A percentile compares a stretch with the other conserved stretches of the same genome.
Conservation (phyloP, 768 basidiomycete species). For the Trichaptum fuscoviolaceum region DNA sequence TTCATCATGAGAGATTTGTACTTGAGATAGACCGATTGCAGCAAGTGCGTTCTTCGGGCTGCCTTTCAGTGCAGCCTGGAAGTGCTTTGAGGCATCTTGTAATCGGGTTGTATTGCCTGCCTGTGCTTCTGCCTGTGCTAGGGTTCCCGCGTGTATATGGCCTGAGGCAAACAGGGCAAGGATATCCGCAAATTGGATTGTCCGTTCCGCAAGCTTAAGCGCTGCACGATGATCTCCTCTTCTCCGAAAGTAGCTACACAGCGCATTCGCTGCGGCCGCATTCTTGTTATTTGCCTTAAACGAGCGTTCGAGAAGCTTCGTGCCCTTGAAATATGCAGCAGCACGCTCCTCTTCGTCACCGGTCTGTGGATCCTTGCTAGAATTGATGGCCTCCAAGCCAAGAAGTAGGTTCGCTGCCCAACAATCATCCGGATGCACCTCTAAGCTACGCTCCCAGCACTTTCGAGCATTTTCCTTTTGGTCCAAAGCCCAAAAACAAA, state of each 20-base stretch:
- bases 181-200: conserved; percentile 91
- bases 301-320: conserved; percentile 66
- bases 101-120: conserved; percentile 17
- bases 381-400: conserved; percentile 82
- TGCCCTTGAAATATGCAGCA: conserved; percentile 56
- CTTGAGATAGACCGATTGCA: conserved; percentile 80
- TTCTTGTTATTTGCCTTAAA: conserved; percentile 73
- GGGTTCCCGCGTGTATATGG: conserved; percentile 77
- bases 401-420: conserved; percentile 80
- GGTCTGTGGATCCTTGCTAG: conserved; percentile 63
- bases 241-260: conserved; percentile 74
- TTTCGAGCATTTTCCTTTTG: conserved; percentile 75
- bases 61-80: conserved; percentile 58
- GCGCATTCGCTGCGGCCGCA: conserved; percentile 75
- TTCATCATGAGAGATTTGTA: conserved; percentile 81
- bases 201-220: conserved; percentile 88
- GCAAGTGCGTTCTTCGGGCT: conserved; percentile 73
- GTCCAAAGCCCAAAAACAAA: conserved; percentile 89
- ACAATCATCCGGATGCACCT: conserved; percentile 66
- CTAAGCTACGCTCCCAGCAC: conserved; percentile 88
- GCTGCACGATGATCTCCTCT: conserved; percentile 64
- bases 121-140: conserved; percentile 67
- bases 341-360: conserved; percentile 58
- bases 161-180: conserved; percentile 81
- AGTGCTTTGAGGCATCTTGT: conserved; percentile 66